Evolutionary conservation across 2,329 filamentous ascomycete species (phyloP).

Genomic region (Eutypa lata): DNA sequence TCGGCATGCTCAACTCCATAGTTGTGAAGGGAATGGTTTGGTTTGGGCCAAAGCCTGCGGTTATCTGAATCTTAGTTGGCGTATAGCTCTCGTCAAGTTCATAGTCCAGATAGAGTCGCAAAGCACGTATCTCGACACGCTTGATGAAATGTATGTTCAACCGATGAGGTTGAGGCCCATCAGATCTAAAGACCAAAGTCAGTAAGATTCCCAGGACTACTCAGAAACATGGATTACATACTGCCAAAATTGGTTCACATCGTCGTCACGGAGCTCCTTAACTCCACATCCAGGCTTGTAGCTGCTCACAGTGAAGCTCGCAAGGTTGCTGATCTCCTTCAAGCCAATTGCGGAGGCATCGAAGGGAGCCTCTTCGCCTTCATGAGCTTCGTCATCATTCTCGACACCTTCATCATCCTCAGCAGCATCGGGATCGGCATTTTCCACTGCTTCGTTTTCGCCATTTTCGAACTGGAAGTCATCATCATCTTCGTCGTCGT

Average conservation of each 20-base stretch:
- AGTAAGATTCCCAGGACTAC: neutral
- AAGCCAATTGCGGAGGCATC: conserved; percentile 56
- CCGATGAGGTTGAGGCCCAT: conserved; percentile 79
- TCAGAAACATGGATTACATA: conserved; percentile 36
- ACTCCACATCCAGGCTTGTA: conserved; percentile 79
- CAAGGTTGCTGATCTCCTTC: conserved; percentile 82
- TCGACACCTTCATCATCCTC: conserved; percentile 27
- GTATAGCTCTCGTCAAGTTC: conserved; percentile 94
- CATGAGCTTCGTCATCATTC: conserved; percentile 34
- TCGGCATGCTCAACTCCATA: conserved; percentile 73
- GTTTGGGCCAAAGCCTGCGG: conserved; percentile 86
- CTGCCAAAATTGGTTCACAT: conserved; percentile 77
- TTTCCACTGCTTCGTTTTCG: conserved; percentile 29
- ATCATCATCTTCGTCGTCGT: conserved; percentile 18
- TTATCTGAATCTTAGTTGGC: conserved; percentile 85
- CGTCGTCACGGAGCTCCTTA: conserved; percentile 70
- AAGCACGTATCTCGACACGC: conserved; percentile 71
- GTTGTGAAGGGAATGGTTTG: conserved; percentile 85
- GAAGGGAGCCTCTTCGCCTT: conserved; percentile 39
- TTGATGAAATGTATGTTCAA: conserved; percentile 85
- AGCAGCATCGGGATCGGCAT: conserved; percentile 19
- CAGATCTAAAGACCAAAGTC: conserved; percentile 51
- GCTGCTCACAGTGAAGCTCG: conserved; percentile 78
- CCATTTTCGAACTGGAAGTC: conserved; percentile 24
- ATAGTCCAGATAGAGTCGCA: conserved; percentile 88